Conservation (phyloP, 768 basidiomycete species). For the Dentipellis sp. region DNA sequence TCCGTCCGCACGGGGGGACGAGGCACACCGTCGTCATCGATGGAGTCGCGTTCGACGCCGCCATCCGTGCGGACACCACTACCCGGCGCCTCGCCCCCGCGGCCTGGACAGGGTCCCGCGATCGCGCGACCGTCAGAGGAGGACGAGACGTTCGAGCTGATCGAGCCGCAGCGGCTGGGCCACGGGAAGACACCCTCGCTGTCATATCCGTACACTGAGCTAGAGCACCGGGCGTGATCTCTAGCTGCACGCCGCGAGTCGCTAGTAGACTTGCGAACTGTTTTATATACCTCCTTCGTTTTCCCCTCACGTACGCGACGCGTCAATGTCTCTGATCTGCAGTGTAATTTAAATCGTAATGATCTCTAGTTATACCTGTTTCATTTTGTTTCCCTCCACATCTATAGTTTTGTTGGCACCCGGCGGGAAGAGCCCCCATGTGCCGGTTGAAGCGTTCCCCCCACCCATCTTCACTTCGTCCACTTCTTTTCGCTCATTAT, state of each 20-base stretch:
- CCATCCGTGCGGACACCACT: background rate
- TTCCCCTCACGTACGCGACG: background rate
- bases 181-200: constrained; percentile 25
- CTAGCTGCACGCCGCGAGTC: background rate
- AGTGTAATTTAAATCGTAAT: background rate
- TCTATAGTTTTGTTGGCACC: background rate
- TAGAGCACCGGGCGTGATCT: constrained; percentile 29
- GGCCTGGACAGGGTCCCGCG: constrained; percentile 21
- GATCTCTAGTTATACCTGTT: background rate
- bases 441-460: too few species aligned
- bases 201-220: constrained; percentile 48
- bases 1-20: constrained; percentile 2
- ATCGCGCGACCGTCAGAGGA: constrained; percentile 24
- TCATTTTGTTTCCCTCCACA: background rate
- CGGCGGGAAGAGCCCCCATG: background rate
- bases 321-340: background rate
- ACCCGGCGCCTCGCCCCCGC: constrained; percentile 14
- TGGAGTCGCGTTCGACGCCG: constrained; percentile 10
- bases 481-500: background rate
- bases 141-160: constrained; percentile 48
- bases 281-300: background rate
- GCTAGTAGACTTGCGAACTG: constrained; percentile 2
- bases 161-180: constrained; percentile 32
- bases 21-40: constrained; percentile 5
- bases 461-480: too few species aligned